A percentile compares a stretch with the other conserved stretches of the same genome.
These are phyloP conservation scores for Coniochaeta sp. DNA, from an alignment of 2,329 filamentous ascomycete genomes.

Conservation along the genomic window DNA sequence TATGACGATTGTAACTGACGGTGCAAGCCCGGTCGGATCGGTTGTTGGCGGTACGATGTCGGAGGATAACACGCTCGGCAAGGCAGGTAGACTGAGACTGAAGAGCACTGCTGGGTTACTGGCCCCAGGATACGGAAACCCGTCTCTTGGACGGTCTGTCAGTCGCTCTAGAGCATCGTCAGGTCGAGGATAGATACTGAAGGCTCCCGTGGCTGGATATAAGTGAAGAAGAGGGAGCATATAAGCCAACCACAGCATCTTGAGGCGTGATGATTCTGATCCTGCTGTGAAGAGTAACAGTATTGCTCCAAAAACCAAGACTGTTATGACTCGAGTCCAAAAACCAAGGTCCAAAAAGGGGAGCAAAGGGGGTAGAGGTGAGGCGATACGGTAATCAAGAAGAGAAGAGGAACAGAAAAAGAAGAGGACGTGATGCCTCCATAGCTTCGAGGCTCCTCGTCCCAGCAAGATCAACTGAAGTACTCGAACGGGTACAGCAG, in stretches of 20 bases:
- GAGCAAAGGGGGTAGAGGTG: background rate
- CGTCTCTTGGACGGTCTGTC: background rate
- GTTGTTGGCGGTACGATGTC: background rate
- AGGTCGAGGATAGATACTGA: background rate
- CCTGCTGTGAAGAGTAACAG: background rate
- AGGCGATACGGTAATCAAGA: background rate
- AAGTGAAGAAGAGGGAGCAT: background rate
- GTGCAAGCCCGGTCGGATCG: background rate
- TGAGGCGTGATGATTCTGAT: background rate
- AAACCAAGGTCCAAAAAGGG: background rate
- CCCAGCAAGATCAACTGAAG: background rate
- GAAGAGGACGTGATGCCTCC: background rate
- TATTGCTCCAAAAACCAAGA: constrained; percentile 2
- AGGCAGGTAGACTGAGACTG: background rate
- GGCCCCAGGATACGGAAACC: background rate
- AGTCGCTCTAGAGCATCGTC: background rate
- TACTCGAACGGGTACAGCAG: background rate
- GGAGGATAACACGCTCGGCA: background rate
- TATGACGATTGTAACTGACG: background rate
- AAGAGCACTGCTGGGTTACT: background rate
- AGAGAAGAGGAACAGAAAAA: background rate
- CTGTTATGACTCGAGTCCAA: background rate
- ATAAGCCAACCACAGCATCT: background rate
- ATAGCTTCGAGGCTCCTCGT: background rate
- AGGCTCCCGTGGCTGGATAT: background rate